A percentile compares a stretch with the other conserved stretches of the same genome.
Evolutionary conservation across 495 filamentous ascomycete genomes (phyloP).

Genomic region (Neurospora sublineolata): DNA sequence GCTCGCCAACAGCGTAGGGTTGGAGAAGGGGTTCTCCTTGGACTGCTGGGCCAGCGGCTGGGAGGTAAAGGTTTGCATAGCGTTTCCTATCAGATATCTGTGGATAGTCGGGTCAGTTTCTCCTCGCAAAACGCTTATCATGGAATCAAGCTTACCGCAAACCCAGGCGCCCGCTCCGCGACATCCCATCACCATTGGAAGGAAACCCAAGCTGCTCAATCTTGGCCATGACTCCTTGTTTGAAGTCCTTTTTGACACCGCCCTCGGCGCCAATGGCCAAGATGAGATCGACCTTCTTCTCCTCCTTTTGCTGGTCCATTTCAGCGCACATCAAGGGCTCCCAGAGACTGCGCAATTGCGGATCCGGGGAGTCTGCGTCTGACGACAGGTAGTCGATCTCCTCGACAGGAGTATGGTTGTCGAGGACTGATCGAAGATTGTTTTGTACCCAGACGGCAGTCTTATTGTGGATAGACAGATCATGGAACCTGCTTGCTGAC

Average conservation of each 20-base stretch:
- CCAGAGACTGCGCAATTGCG: constrained; percentile 30
- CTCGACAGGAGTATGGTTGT: constrained; percentile 24
- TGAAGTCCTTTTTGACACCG: constrained; percentile 25
- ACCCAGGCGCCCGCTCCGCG: constrained; percentile 30
- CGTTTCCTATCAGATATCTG: constrained; percentile 36
- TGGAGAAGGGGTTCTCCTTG: constrained; percentile 34
- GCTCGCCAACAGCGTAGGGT: constrained; percentile 30
- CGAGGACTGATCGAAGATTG: constrained; percentile 27
- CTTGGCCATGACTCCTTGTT: constrained; percentile 21
- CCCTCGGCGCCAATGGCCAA: constrained; percentile 32
- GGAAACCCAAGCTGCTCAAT: constrained; percentile 30
- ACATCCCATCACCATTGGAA: constrained; percentile 20
- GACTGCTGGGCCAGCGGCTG: constrained; percentile 32
- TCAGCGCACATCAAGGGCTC: constrained; percentile 26
- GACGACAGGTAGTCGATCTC: constrained; percentile 25
- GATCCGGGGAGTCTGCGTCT: constrained; percentile 20
- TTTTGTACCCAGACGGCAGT: constrained; percentile 34
- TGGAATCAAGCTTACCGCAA: constrained; percentile 23
- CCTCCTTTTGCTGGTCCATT: background rate
- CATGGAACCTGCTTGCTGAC: constrained; percentile 18
- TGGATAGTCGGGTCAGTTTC: background rate
- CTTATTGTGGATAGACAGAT: constrained; percentile 21
- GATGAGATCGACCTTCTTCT: constrained; percentile 30
- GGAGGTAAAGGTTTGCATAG: constrained; percentile 37
- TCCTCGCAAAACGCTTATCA: background rate